Percentiles rank a stretch among this genome's conserved stretches.
phyloP scores from a whole-genome alignment of 768 basidiomycete genomes.

The Phanerodontia chrysosporium region DNA sequence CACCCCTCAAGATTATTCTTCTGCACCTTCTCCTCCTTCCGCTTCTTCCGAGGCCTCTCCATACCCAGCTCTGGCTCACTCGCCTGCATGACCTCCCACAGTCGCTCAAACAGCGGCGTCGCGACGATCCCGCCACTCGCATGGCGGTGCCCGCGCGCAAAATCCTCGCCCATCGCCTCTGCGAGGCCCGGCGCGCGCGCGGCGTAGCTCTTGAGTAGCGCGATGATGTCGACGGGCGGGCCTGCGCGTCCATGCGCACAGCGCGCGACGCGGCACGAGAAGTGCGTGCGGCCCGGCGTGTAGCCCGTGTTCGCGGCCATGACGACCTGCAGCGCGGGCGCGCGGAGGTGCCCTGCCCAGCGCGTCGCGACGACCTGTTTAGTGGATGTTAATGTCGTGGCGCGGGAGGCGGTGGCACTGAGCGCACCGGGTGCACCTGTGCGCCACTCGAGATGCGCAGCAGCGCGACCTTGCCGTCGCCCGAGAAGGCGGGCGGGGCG shows the following conservation, averaged over 20 bases:
- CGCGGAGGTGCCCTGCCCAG: conserved; percentile 38
- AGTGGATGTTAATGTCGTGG: neutral
- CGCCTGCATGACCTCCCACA: conserved; percentile 21
- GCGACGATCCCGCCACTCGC: conserved; percentile 46
- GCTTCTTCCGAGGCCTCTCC: conserved; percentile 15
- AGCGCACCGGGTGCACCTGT: conserved; percentile 32
- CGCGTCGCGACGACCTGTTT: conserved; percentile 41
- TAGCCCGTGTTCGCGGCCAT: conserved; percentile 36
- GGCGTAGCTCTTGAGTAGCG: conserved; percentile 27
- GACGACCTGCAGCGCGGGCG: conserved; percentile 29
- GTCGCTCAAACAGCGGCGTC: conserved; percentile 20
- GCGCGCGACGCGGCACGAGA: conserved; percentile 38
- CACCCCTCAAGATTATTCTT: conserved; percentile 24
- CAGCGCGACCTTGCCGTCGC: conserved; percentile 41
- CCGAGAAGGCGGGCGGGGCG: conserved; percentile 37
- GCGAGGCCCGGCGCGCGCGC: conserved; percentile 27
- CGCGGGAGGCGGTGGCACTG: neutral
- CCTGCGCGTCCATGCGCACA: conserved; percentile 25
- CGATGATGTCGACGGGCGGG: neutral
- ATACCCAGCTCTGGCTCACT: neutral
- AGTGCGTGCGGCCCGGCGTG: conserved; percentile 34
- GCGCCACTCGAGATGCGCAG: conserved; percentile 37
- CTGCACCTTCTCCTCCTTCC: conserved; percentile 13
- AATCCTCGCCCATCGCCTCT: conserved; percentile 40
- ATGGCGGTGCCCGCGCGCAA: conserved; percentile 42